A percentile compares a stretch with the other conserved stretches of the same genome.
phyloP scores from a whole-genome alignment of 2,329 filamentous ascomycete species.

The Fusarium duplospermum region DNA sequence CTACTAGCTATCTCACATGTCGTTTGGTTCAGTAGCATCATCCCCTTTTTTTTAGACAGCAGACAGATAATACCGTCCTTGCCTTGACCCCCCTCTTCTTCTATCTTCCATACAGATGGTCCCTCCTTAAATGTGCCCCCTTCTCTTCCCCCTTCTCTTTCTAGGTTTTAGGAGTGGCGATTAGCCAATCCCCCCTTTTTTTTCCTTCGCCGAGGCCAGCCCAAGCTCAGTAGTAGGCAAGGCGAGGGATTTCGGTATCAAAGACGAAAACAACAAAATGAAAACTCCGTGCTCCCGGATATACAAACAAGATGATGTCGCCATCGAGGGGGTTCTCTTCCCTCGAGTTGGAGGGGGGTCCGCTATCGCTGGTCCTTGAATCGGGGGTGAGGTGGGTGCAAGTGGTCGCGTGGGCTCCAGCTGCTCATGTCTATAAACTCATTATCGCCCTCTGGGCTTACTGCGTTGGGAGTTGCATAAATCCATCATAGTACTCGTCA shows the following conservation, averaged over 20 bases:
- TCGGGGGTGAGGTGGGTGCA: conserved; percentile 2
- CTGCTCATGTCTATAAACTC: conserved; percentile 35
- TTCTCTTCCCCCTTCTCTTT: conserved; percentile 9
- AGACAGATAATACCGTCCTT: conserved; percentile 17
- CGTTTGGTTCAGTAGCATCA: conserved; percentile 14
- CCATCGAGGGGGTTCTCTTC: conserved; percentile 19
- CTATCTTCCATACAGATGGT: conserved; percentile 22
- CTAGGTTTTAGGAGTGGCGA: conserved; percentile 24
- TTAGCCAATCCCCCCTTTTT: conserved; percentile 9
- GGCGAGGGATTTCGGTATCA: conserved; percentile 28
- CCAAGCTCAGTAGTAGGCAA: conserved; percentile 20
- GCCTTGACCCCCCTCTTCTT: conserved; percentile 17
- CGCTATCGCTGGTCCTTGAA: conserved; percentile 17
- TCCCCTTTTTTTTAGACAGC: conserved; percentile 21
- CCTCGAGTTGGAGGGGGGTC: conserved; percentile 5
- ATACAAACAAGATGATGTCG: conserved; percentile 37
- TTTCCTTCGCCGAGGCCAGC: conserved; percentile 20
- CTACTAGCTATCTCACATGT: conserved; percentile 28
- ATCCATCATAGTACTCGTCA: conserved; percentile 65
- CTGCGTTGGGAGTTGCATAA: conserved; percentile 61
- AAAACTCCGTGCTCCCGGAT: conserved; percentile 40
- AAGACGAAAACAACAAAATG: conserved; percentile 10
- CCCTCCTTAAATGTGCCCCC: conserved; percentile 12
- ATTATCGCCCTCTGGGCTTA: conserved; percentile 20
- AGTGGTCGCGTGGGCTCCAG: conserved; percentile 19